phyloP scores from a whole-genome alignment of 108 stramenopile species.

The Skeletonema marinoi region DNA sequence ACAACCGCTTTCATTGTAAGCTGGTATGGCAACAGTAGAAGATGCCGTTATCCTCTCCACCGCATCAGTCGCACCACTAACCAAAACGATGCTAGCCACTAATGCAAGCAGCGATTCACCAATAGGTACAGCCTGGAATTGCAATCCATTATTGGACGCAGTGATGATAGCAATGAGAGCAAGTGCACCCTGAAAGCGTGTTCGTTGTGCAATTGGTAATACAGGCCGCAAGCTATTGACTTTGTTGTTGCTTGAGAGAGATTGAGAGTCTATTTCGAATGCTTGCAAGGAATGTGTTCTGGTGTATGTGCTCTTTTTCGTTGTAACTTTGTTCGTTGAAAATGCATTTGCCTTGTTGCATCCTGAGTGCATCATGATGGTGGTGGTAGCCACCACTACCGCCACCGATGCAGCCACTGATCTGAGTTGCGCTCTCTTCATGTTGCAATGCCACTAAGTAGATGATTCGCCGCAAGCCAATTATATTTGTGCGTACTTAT shows the following conservation, averaged over 20 bases:
- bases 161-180: conserved; percentile 3
- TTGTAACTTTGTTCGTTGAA: not conserved
- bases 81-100: not conserved
- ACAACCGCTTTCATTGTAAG: conserved; percentile 10
- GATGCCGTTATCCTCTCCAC: not conserved
- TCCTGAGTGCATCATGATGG: not conserved
- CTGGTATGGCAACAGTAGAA: not conserved
- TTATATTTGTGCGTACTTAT: too few relatives aligned
- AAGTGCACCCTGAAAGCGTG: conserved; percentile 8
- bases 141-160: conserved; percentile 7
- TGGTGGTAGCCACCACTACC: not conserved
- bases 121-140: conserved; percentile 1
- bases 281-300: not conserved
- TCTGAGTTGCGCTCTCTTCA: too few relatives aligned
- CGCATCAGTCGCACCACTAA: conserved; percentile 14
- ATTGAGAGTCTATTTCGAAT: not conserved
- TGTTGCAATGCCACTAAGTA: too few relatives aligned
- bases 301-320: too few relatives aligned
- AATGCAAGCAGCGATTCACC: conserved; percentile 3
- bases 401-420: not conserved
- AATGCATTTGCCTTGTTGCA: not conserved
- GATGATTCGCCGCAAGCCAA: too few relatives aligned
- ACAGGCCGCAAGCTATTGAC: not conserved
- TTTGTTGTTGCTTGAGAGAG: not conserved
- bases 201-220: not conserved